Conservation (phyloP, 352 stramenopile species). For the Globisporangium rhizosaccharum region DNA sequence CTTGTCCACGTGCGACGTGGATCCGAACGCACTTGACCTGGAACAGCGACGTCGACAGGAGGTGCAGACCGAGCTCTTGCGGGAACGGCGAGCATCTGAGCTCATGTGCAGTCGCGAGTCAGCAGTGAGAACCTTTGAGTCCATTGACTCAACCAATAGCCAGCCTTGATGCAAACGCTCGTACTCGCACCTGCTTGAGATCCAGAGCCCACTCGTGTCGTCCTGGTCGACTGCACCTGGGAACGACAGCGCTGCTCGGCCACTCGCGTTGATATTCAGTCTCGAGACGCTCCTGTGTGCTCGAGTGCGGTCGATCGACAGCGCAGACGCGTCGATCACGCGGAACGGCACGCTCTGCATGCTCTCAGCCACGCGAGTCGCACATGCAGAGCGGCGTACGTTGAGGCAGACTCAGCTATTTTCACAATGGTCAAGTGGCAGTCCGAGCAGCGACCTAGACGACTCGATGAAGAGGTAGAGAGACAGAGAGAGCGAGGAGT, state of each 20-base stretch:
- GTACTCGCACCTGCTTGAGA: conserved; percentile 6
- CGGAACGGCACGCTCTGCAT: conserved; percentile 15
- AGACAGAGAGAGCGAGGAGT: too few species aligned
- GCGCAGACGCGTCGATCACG: conserved; percentile 8
- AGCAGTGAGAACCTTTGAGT: not conserved
- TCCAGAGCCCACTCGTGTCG: conserved; percentile 3
- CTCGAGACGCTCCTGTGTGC: not conserved
- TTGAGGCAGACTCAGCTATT: not conserved
- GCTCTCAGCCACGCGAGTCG: too few species aligned
- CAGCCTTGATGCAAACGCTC: too few species aligned
- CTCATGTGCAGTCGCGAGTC: not conserved
- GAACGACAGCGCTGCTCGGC: not conserved
- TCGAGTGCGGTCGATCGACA: conserved; percentile 1
- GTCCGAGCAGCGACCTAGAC: too few species aligned
- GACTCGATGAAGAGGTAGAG: too few species aligned
- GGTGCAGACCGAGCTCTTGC: conserved; percentile 15
- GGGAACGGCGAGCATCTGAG: conserved; percentile 4
- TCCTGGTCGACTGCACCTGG: conserved; percentile 7
- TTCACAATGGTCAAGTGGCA: not conserved
- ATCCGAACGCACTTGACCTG: conserved; percentile 7
- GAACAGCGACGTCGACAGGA: conserved; percentile 4
- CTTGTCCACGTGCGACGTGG: not conserved
- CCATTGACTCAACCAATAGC: too few species aligned
- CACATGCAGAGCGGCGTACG: too few species aligned
- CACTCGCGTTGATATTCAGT: not conserved